These are phyloP conservation scores for Ascocoryne sarcoides DNA, from an alignment of 2,329 filamentous ascomycete genomes.

Conservation along the genomic window DNA sequence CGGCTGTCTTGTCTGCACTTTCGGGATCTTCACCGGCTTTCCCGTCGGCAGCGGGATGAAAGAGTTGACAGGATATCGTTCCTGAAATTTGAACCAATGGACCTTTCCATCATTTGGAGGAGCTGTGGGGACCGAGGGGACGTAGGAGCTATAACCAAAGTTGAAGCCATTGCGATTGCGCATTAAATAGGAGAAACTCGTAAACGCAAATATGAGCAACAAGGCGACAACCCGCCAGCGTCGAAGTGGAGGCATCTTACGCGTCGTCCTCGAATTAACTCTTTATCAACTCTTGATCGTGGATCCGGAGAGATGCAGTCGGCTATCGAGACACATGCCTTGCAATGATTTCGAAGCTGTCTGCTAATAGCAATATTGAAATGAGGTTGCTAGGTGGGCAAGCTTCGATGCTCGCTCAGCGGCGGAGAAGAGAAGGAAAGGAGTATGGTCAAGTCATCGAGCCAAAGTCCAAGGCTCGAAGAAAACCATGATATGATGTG, in stretches of 20 bases:
- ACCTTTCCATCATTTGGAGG: slow-evolving; percentile 49
- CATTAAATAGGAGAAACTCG: slow-evolving; percentile 21
- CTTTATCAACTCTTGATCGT: no score
- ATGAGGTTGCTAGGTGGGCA: no score
- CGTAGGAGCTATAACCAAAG: slow-evolving; percentile 14
- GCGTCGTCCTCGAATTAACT: no score
- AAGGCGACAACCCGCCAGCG: slow-evolving; percentile 21
- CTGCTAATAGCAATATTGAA: no score
- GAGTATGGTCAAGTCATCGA: no score
- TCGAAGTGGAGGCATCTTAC: slow-evolving; percentile 17
- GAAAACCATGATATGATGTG: no score
- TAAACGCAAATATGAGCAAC: slow-evolving; percentile 15
- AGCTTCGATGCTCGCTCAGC: no score
- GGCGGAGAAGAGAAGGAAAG: no score
- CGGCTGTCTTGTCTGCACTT: slow-evolving; percentile 19
- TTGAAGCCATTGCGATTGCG: slow-evolving; percentile 16
- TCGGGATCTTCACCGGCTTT: slow-evolving; percentile 19
- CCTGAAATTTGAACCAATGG: slow-evolving; percentile 28
- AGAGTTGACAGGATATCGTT: slow-evolving; percentile 22
- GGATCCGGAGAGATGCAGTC: not conserved
- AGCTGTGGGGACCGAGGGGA: slow-evolving; percentile 6
- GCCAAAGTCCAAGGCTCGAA: no score
- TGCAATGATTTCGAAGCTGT: no score
- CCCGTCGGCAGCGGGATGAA: slow-evolving; percentile 24
- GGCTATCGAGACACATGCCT: not conserved